A percentile compares a stretch with the other conserved stretches of the same genome.
Evolutionary conservation across 2,329 filamentous ascomycete species (phyloP).

Genomic region (Epichloe coenophiala): DNA sequence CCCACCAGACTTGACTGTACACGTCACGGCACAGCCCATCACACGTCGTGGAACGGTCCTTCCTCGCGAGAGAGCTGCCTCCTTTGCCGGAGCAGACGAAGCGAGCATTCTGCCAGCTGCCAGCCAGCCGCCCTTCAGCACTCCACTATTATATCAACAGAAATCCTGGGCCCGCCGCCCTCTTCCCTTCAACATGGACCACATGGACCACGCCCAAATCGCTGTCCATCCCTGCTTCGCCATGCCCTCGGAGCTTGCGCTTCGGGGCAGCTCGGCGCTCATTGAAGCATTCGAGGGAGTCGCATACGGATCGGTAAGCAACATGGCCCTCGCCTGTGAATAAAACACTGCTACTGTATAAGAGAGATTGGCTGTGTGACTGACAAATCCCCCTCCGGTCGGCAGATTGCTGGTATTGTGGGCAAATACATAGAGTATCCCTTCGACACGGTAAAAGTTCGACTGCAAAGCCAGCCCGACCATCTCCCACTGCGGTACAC

Average conservation of each 20-base stretch:
- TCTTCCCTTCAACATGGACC: conserved; percentile 14
- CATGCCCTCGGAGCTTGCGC: conserved; percentile 13
- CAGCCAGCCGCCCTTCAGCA: no score
- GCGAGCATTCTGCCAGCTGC: no score
- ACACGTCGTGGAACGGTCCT: background rate
- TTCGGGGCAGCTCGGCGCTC: conserved; percentile 26
- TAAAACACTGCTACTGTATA: background rate
- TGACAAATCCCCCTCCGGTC: background rate
- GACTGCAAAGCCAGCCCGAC: conserved; percentile 89
- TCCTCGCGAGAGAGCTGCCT: background rate
- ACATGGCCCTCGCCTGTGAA: background rate
- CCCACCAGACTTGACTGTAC: background rate
- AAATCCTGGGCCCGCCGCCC: background rate
- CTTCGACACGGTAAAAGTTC: conserved; percentile 96
- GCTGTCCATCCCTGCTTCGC: conserved; percentile 13
- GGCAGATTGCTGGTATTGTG: conserved; percentile 64
- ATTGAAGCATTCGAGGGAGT: conserved; percentile 74
- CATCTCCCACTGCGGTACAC: conserved; percentile 67
- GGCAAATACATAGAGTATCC: conserved; percentile 98
- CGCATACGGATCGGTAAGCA: conserved; percentile 67
- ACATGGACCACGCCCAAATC: conserved; percentile 19
- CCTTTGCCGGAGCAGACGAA: no score
- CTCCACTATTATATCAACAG: no score
- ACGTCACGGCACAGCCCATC: background rate
- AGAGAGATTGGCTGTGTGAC: background rate